phyloP scores from a whole-genome alignment of 257 asterid species.

The Sherardia arvensis region DNA sequence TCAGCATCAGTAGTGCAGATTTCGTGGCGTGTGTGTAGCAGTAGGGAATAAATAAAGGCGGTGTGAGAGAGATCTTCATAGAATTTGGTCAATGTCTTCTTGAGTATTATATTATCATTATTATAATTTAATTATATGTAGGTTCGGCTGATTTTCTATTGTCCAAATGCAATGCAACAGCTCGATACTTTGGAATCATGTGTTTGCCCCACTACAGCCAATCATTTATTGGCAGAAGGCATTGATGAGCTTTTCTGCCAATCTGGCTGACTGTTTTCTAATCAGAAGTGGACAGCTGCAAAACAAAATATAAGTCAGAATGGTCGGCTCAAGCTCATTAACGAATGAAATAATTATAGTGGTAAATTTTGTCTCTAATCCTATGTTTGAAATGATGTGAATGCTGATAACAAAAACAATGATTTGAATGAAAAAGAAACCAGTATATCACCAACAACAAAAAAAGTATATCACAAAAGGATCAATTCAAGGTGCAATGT shows the following conservation, averaged over 20 bases:
- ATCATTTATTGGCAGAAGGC: slow-evolving; percentile 2
- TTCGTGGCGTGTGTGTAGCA: neutral
- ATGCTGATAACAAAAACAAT: no score
- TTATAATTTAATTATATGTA: no score
- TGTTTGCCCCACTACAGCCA: neutral
- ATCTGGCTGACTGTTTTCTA: neutral
- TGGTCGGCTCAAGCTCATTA: neutral
- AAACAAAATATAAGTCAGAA: neutral
- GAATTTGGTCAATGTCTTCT: neutral
- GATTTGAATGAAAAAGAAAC: no score
- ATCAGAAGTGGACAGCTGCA: neutral
- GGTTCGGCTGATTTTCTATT: neutral
- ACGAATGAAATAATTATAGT: neutral
- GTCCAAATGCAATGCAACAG: neutral
- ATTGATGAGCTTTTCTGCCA: neutral
- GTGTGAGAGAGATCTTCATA: slow-evolving; percentile 2
- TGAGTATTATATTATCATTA: neutral
- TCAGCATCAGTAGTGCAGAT: neutral
- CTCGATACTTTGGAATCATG: neutral
- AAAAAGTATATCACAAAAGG: no score
- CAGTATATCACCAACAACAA: no score
- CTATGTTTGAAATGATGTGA: no score
- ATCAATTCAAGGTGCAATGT: no score
- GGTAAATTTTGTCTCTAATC: neutral
- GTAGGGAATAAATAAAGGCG: neutral